A percentile compares a stretch with the other conserved stretches of the same genome.
These are phyloP conservation scores for Fusarium papillatum DNA, from an alignment of 2,329 filamentous ascomycete genomes.

Conservation along the genomic window DNA sequence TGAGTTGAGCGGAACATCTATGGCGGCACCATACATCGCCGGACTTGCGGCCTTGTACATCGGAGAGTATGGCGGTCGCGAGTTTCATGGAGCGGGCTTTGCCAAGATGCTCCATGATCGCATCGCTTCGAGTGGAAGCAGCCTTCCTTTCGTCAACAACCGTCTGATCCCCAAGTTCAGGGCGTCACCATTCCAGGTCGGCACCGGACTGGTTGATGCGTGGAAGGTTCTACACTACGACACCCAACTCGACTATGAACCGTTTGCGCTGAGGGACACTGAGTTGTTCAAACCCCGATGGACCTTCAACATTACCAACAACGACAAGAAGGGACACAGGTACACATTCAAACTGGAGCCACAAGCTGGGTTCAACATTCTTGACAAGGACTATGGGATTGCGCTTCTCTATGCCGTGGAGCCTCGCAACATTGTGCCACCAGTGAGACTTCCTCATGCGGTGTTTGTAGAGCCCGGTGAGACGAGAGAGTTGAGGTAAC, in stretches of 20 bases:
- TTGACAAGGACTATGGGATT: conserved; percentile 47
- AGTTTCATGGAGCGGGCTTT: conserved; percentile 51
- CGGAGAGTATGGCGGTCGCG: conserved; percentile 56
- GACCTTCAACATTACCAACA: conserved; percentile 58
- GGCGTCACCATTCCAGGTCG: conserved; percentile 56
- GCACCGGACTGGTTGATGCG: conserved; percentile 62
- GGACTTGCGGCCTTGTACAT: conserved; percentile 64
- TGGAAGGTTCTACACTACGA: conserved; percentile 58
- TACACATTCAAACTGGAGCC: conserved; percentile 58
- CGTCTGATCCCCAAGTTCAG: conserved; percentile 37
- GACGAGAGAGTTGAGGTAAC: conserved; percentile 46
- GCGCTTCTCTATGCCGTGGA: conserved; percentile 43
- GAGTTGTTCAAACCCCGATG: conserved; percentile 54
- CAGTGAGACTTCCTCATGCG: conserved; percentile 45
- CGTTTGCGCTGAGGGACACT: conserved; percentile 64
- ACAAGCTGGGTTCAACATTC: conserved; percentile 54
- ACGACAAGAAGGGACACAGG: conserved; percentile 51
- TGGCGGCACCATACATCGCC: conserved; percentile 68
- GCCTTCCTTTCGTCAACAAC: conserved; percentile 47
- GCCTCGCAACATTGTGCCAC: conserved; percentile 46
- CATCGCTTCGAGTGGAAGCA: conserved; percentile 51
- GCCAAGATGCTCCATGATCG: conserved; percentile 50
- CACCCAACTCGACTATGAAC: conserved; percentile 53
- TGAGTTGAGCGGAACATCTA: conserved; percentile 66
- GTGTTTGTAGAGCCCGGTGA: conserved; percentile 46